These are phyloP conservation scores for Ascocoryne sarcoides DNA, from an alignment of 2,329 filamentous ascomycete genomes.

Conservation along the genomic window DNA sequence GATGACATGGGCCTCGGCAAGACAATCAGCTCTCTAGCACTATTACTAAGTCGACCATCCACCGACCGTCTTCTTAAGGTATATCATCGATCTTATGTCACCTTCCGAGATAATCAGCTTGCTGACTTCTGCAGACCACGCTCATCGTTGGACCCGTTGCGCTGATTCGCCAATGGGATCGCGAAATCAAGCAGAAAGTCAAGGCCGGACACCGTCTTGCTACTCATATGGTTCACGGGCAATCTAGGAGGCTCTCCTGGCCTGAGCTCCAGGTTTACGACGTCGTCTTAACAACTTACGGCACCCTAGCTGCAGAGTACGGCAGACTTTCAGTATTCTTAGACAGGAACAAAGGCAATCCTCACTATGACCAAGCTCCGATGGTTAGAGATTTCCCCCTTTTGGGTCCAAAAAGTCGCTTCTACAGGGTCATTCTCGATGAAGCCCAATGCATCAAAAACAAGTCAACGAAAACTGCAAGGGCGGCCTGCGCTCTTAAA, in stretches of 20 bases:
- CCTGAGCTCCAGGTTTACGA: conserved; percentile 56
- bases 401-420: conserved; percentile 51
- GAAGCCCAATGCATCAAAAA: conserved; percentile 81
- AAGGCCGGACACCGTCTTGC: conserved; percentile 49
- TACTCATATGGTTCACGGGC: conserved; percentile 61
- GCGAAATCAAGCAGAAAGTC: conserved; percentile 66
- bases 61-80: conserved; percentile 34
- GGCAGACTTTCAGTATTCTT: conserved; percentile 51
- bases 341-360: conserved; percentile 10
- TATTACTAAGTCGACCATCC: conserved; percentile 51
- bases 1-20: conserved; percentile 83
- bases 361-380: conserved; percentile 31
- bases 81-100: conserved; percentile 7
- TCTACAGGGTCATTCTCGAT: conserved; percentile 66
- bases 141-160: conserved; percentile 75
- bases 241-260: conserved; percentile 48
- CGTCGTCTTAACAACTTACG: conserved; percentile 72
- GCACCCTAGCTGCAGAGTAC: conserved; percentile 58
- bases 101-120: background rate
- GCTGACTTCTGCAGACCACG: conserved; percentile 49
- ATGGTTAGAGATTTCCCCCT: conserved; percentile 31
- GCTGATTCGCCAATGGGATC: conserved; percentile 75
- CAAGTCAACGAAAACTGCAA: conserved; percentile 50
- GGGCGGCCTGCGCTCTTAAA: conserved; percentile 49
- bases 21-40: conserved; percentile 71